Conservation (phyloP, 179 eudicot genomes). For the Heliamphora pulchella region DNA sequence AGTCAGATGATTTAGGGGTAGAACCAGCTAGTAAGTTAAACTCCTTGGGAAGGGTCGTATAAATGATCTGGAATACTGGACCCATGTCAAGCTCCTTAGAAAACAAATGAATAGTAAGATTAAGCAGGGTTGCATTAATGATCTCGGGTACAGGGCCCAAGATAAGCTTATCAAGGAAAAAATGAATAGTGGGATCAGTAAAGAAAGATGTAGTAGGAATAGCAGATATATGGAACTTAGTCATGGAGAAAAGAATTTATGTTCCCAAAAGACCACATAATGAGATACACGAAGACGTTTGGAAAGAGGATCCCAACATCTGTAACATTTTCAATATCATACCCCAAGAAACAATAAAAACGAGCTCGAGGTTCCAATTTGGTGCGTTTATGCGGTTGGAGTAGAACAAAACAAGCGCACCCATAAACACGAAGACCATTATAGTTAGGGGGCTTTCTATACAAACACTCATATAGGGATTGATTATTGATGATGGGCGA, state of each 20-base stretch:
- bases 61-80: too few species aligned
- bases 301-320: not conserved
- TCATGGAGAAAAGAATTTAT: not conserved
- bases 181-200: not conserved
- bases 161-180: not conserved
- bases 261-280: constrained; percentile 6
- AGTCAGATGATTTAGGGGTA: too few species aligned
- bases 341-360: constrained; percentile 10
- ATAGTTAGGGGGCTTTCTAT: constrained; percentile 3
- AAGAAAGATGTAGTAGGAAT: not conserved
- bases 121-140: too few species aligned
- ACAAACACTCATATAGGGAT: constrained; percentile 2
- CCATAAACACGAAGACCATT: not conserved
- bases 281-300: not conserved
- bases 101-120: too few species aligned
- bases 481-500: not conserved
- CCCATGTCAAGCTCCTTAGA: too few species aligned
- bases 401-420: constrained; percentile 15
- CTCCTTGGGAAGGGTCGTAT: too few species aligned
- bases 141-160: too few species aligned
- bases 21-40: too few species aligned
- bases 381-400: constrained; percentile 4
- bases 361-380: constrained; percentile 11
- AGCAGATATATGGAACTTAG: not conserved
- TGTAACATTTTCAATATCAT: constrained; percentile 11